Evolutionary conservation across 768 basidiomycete genomes (phyloP).

Genomic region (Phaeotremella fagi): DNA sequence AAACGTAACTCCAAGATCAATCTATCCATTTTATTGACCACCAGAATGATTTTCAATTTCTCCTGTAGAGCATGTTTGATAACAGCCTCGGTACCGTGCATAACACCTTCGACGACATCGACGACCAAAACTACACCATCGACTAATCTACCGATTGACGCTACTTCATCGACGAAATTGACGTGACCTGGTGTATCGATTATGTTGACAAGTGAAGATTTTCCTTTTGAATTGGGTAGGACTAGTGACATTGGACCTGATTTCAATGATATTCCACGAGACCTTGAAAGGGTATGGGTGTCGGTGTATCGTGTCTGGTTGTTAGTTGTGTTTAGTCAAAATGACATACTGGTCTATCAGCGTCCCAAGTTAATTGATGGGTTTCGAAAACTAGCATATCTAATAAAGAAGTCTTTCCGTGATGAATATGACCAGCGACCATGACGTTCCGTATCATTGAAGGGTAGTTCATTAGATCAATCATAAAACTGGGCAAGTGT

Average conservation of each 20-base stretch:
- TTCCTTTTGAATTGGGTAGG: conserved; percentile 74
- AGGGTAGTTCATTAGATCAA: conserved; percentile 85
- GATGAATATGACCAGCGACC: conserved; percentile 92
- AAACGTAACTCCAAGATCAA: conserved; percentile 93
- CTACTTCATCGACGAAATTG: conserved; percentile 98
- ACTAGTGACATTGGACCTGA: conserved; percentile 94
- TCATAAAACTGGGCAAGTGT: conserved; percentile 63
- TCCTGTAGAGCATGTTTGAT: conserved; percentile 87
- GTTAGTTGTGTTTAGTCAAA: conserved; percentile 4
- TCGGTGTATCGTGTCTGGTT: conserved; percentile 87
- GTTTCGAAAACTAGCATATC: conserved; percentile 98
- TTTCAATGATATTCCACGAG: conserved; percentile 89
- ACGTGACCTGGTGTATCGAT: conserved; percentile 98
- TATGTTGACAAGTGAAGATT: conserved; percentile 87
- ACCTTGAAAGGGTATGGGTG: conserved; percentile 81
- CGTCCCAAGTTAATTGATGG: conserved; percentile 89
- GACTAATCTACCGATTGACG: conserved; percentile 73
- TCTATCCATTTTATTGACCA: conserved; percentile 97
- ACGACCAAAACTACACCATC: conserved; percentile 93
- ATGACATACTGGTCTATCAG: conserved; percentile 71
- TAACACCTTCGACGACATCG: conserved; percentile 97
- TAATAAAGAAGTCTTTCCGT: conserved; percentile 93
- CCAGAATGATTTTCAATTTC: conserved; percentile 78
- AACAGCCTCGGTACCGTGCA: conserved; percentile 85
- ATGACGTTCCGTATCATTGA: conserved; percentile 95